phyloP scores from a whole-genome alignment of 2,329 filamentous ascomycete genomes.

The Trichophyton benhamiae region DNA sequence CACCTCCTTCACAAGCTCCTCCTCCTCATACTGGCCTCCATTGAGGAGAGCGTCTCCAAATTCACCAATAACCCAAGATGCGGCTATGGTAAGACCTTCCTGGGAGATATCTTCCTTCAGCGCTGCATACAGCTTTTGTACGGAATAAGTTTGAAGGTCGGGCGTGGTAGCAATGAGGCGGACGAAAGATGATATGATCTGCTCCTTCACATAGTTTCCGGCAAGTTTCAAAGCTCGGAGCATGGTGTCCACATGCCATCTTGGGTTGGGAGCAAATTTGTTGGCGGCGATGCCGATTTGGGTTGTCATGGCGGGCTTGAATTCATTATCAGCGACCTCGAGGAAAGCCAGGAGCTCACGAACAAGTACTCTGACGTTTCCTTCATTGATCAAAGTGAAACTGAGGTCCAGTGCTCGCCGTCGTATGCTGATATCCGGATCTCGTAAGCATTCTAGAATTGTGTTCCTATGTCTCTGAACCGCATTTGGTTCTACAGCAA shows the following conservation, averaged over 20 bases:
- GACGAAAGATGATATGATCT: constrained; percentile 92
- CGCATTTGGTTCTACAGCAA: constrained; percentile 93
- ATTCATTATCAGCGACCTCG: constrained; percentile 94
- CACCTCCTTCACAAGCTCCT: constrained; percentile 71
- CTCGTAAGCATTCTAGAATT: constrained; percentile 86
- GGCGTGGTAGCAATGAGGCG: constrained; percentile 88
- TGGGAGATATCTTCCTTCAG: constrained; percentile 96
- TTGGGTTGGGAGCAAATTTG: constrained; percentile 87
- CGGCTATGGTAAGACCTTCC: constrained; percentile 84
- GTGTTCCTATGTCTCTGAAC: constrained; percentile 96
- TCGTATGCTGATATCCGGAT: constrained; percentile 96
- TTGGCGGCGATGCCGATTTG: constrained; percentile 97
- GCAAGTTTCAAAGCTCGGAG: constrained; percentile 83
- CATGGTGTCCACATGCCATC: constrained; percentile 98
- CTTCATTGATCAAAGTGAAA: constrained; percentile 95
- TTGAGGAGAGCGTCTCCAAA: constrained; percentile 83
- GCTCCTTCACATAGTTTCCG: constrained; percentile 94
- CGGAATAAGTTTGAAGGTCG: constrained; percentile 90
- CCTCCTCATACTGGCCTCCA: constrained; percentile 86
- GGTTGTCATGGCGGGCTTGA: constrained; percentile 96
- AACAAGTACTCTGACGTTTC: constrained; percentile 86
- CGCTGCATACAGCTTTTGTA: constrained; percentile 82
- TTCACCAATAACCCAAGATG: constrained; percentile 95
- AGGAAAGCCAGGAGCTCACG: constrained; percentile 88
- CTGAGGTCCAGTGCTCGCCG: constrained; percentile 91